phyloP scores from a whole-genome alignment of 169 alveolate species.

The Babesia microti region DNA sequence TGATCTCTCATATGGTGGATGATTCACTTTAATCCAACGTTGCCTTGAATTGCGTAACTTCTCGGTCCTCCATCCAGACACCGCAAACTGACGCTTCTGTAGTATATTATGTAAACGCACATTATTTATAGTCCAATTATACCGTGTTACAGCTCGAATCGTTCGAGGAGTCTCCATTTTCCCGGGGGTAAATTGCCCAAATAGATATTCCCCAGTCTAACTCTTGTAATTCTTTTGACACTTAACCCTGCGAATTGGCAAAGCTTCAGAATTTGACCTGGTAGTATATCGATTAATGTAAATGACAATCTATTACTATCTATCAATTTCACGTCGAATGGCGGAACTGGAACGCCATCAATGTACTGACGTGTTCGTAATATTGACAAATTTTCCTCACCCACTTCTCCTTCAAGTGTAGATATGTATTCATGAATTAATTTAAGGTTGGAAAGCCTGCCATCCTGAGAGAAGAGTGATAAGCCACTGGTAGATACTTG shows the following conservation, averaged over 20 bases:
- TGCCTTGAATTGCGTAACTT: slow-evolving; percentile 25
- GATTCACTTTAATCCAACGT: slow-evolving; percentile 32
- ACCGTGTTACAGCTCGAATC: slow-evolving; percentile 13
- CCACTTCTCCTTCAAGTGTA: slow-evolving; percentile 11
- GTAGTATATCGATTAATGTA: slow-evolving; percentile 1
- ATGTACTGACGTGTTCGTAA: slow-evolving; percentile 14
- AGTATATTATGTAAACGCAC: not conserved
- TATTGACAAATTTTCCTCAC: slow-evolving; percentile 18
- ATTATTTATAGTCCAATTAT: not conserved
- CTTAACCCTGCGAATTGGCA: slow-evolving; percentile 41
- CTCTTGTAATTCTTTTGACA: slow-evolving; percentile 12
- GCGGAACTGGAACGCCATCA: slow-evolving; percentile 30
- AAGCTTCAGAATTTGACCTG: slow-evolving; percentile 8
- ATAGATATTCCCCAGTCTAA: slow-evolving; percentile 13
- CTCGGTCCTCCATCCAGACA: slow-evolving; percentile 44
- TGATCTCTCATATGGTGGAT: slow-evolving; percentile 44
- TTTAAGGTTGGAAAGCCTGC: slow-evolving; percentile 1
- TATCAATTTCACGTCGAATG: slow-evolving; percentile 4
- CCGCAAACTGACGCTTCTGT: not conserved
- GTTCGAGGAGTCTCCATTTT: slow-evolving; percentile 21
- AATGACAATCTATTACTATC: slow-evolving; percentile 6
- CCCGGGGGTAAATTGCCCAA: slow-evolving; percentile 36
- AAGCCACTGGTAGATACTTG: slow-evolving; percentile 4
- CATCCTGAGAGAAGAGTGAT: not conserved
- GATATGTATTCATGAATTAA: slow-evolving; percentile 28